These are phyloP conservation scores for Phytophthora podocarpi DNA, from an alignment of 352 stramenopile genomes.

Conservation along the genomic window DNA sequence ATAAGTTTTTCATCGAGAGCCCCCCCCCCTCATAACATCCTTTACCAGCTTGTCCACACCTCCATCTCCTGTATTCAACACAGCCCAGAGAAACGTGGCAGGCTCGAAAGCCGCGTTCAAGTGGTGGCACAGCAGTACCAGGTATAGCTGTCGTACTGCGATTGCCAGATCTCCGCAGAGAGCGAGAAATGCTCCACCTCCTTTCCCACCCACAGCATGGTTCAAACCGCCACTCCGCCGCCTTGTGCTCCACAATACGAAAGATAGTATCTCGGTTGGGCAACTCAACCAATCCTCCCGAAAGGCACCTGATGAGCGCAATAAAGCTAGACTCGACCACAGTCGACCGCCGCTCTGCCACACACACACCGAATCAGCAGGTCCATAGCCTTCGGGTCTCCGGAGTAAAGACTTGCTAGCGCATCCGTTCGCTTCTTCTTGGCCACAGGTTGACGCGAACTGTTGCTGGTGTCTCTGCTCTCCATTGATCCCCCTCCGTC, in stretches of 20 bases:
- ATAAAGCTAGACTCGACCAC: neutral
- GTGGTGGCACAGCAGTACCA: conserved; percentile 15
- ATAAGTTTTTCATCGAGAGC: neutral
- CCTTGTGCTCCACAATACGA: conserved; percentile 15
- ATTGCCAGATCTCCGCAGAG: conserved; percentile 12
- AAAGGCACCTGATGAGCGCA: neutral
- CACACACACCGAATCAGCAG: conserved; percentile 5
- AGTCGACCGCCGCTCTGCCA: conserved; percentile 3
- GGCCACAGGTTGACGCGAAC: neutral
- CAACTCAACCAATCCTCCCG: neutral
- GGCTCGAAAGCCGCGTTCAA: conserved; percentile 9
- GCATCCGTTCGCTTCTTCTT: neutral
- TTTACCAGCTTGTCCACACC: conserved; percentile 1
- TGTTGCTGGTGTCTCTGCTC: neutral
- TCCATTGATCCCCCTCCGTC: neutral
- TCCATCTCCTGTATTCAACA: conserved; percentile 7
- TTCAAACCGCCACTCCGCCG: neutral
- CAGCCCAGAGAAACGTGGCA: conserved; percentile 2
- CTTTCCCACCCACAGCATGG: neutral
- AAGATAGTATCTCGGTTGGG: conserved; percentile 3
- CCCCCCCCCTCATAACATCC: neutral
- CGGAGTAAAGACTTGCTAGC: neutral
- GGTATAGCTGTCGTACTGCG: conserved; percentile 9
- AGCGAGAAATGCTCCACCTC: conserved; percentile 6
- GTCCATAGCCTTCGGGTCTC: neutral